A percentile compares a stretch with the other conserved stretches of the same genome.
Conservation (phyloP, 805 yeast genomes). For the Martiniozyma abietophila region DNA sequence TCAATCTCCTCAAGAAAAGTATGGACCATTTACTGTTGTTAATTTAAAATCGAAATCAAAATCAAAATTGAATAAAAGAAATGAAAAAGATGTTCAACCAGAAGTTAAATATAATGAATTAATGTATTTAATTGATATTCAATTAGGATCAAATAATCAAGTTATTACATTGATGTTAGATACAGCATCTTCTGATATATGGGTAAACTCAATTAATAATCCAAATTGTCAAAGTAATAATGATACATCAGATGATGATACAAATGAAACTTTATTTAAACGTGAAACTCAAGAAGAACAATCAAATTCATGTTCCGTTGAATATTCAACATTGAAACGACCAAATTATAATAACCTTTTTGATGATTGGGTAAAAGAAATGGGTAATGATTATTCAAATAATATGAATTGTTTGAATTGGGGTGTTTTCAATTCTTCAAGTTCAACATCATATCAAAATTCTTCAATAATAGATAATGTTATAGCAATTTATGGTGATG, state of each 20-base stretch:
- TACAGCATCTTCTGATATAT: constrained; percentile 61
- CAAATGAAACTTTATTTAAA: background rate
- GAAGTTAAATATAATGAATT: constrained; percentile 8
- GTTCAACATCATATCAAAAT: constrained; percentile 27
- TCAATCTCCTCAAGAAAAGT: too few relatives aligned
- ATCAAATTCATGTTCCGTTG: too few relatives aligned
- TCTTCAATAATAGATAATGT: constrained; percentile 31
- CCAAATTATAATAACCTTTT: too few relatives aligned
- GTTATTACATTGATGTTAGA: constrained; percentile 44
- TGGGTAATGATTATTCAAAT: too few relatives aligned
- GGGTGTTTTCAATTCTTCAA: constrained; percentile 33
- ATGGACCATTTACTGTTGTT: too few relatives aligned
- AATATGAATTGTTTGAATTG: constrained; percentile 25
- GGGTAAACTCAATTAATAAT: constrained; percentile 35
- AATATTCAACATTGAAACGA: too few relatives aligned
- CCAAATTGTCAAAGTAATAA: constrained; percentile 2
- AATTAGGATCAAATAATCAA: constrained; percentile 47
- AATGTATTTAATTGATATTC: constrained; percentile 30
- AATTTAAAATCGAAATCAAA: too few relatives aligned
- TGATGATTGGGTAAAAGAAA: too few relatives aligned
- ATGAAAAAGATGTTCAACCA: constrained; percentile 1
- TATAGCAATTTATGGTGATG: constrained; percentile 40
- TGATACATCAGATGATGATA: background rate
- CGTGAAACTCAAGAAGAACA: background rate
- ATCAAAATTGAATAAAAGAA: constrained; percentile 4